Base-by-base conservation (phyloP, 331 rosid species). In the Cydonia oblonga region DNA sequence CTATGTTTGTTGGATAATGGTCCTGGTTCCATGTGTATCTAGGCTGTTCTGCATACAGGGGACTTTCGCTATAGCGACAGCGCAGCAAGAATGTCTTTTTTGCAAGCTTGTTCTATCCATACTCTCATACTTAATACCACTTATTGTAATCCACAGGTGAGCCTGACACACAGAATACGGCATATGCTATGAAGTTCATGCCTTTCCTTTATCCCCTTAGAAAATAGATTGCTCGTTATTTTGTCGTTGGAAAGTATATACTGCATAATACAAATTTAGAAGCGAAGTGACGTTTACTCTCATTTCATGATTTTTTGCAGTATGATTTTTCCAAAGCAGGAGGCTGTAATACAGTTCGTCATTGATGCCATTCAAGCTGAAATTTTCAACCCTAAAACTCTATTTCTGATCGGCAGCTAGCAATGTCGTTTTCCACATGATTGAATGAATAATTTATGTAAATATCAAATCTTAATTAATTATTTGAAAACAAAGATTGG, bases 291-390 rank as follows among this genome's bases (percentile, higher is more conserved):
- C 61, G 32, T 80, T 65, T 54, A 30, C 35, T 49, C 64, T 69
- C 60, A 46, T 79, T n/a, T 60, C 77, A 19, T 80, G 61, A 70
- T 80, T 58, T 68, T 53, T 73, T 89, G 88, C 96, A 93, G 97
- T 88, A 90, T 76, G 97, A 93, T 81, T 93, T 93, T 91, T 77
- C 97, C 97, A 20, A 91, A 89, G 78, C 96, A 93, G 81, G 96
- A 93, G 73, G 87, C 96, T 68, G 96, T 91, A 52, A 91, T 89
- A 82, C 97, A 91, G 83, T 93, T 93, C 46, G 97, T 93, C 61
- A 79, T 91, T 51, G 98, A 93, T 74, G 97, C 97, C 81, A 83
- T 91, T 83, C 96, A 89, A 77, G 97, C 96, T 3, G 97, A 93
- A 88, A 66, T 90, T 80, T 93, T 93, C 81, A 91, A 93, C 79